Percentiles rank a stretch among this genome's conserved stretches.
Evolutionary conservation across 1,139 yeast species (phyloP).

Genomic region (Candida albicans): DNA sequence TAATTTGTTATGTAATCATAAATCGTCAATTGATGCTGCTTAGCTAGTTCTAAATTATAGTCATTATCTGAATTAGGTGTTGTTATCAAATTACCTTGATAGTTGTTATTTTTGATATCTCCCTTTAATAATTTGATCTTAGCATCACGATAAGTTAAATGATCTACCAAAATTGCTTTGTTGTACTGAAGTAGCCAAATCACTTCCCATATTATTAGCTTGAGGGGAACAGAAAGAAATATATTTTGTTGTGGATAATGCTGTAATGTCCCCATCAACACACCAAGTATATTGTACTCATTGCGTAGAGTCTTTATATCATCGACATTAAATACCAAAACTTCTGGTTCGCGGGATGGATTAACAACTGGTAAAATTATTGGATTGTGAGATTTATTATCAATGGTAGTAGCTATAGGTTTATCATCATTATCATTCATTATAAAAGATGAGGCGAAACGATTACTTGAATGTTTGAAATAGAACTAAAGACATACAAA

Average conservation of each 20-base stretch:
- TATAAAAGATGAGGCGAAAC: too few species aligned
- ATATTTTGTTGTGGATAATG: conserved; percentile 89
- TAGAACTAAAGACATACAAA: too few species aligned
- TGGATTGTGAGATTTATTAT: not conserved
- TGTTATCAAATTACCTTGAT: conserved; percentile 9
- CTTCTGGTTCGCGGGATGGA: conserved; percentile 36
- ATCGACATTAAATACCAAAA: conserved; percentile 50
- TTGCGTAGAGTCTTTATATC: conserved; percentile 55
- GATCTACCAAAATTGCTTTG: conserved; percentile 38
- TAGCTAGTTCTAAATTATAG: conserved; percentile 10
- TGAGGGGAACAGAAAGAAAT: conserved; percentile 79
- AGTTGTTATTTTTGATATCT: not conserved
- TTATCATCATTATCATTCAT: too few species aligned
- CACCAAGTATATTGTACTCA: conserved; percentile 60
- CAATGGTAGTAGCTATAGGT: too few species aligned
- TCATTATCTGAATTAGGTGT: conserved; percentile 10
- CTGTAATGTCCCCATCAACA: conserved; percentile 78
- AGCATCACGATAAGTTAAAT: conserved; percentile 17
- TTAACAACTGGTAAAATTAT: conserved; percentile 25
- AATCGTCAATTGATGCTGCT: conserved; percentile 8
- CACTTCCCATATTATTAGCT: conserved; percentile 71
- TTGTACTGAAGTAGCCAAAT: conserved; percentile 57
- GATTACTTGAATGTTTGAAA: too few species aligned
- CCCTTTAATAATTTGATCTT: not conserved
- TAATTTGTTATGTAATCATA: conserved; percentile 10